These are phyloP conservation scores for Sphenostylis stenocarpa DNA, from an alignment of 306 rosid species.

Conservation along the genomic window DNA sequence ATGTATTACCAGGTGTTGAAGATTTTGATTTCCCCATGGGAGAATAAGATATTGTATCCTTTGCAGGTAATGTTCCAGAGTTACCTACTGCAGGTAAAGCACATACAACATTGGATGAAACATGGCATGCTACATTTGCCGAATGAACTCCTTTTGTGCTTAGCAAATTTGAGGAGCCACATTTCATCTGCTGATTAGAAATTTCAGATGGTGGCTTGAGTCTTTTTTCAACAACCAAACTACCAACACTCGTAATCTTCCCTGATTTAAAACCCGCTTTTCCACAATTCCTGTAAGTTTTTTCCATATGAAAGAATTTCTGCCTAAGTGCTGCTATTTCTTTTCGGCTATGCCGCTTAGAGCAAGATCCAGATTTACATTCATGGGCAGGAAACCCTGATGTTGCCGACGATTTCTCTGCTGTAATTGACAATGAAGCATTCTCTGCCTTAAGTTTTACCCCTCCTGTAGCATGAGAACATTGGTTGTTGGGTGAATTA, in stretches of 20 bases:
- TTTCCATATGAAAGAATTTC: slow-evolving; percentile 50
- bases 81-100: slow-evolving; percentile 32
- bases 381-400: slow-evolving; percentile 31
- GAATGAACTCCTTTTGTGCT: slow-evolving; percentile 32
- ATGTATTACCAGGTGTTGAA: slow-evolving; percentile 1
- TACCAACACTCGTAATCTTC: slow-evolving; percentile 39
- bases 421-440: slow-evolving; percentile 23
- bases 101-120: slow-evolving; percentile 38
- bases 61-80: slow-evolving; percentile 32
- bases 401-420: slow-evolving; percentile 37
- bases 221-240: slow-evolving; percentile 51
- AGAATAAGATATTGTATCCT: slow-evolving; percentile 34
- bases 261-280: slow-evolving; percentile 48
- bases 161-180: slow-evolving; percentile 30
- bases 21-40: slow-evolving; percentile 15
- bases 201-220: slow-evolving; percentile 44
- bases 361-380: slow-evolving; percentile 42
- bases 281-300: slow-evolving; percentile 49
- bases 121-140: slow-evolving; percentile 3
- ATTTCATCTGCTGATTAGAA: slow-evolving; percentile 38
- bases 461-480: slow-evolving; percentile 27
- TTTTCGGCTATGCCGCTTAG: slow-evolving; percentile 46
- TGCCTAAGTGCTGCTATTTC: slow-evolving; percentile 52
- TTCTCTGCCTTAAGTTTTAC: slow-evolving; percentile 21
- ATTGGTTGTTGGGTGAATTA: slow-evolving; percentile 8